Conservation (phyloP, 805 yeast species). For the Candida coleopterorum region DNA sequence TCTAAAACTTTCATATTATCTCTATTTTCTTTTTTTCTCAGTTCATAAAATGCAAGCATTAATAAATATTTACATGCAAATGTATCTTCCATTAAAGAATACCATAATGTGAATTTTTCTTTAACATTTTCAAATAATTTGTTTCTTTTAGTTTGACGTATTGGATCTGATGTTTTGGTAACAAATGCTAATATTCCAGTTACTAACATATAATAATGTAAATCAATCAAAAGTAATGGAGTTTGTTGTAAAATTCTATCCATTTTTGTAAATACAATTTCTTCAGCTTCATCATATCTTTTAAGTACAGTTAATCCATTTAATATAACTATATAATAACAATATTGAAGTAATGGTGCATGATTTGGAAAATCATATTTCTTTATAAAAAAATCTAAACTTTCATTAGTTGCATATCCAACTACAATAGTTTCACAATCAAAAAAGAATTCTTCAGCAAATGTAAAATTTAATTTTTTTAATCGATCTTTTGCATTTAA, state of each 20-base stretch:
- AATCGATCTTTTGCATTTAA: background rate
- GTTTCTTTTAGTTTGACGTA: constrained; percentile 12
- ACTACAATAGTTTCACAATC: constrained; percentile 1
- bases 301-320: constrained; percentile 8
- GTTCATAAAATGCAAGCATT: constrained; percentile 26
- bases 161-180: background rate
- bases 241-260: constrained; percentile 18
- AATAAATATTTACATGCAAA: constrained; percentile 35
- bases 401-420: background rate
- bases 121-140: constrained; percentile 17
- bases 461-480: background rate
- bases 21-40: constrained; percentile 10
- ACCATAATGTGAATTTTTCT: constrained; percentile 28
- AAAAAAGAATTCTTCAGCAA: constrained; percentile 1
- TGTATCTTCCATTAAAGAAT: constrained; percentile 28
- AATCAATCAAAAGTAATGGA: constrained; percentile 19
- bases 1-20: constrained; percentile 39
- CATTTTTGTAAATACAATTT: constrained; percentile 11
- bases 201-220: constrained; percentile 14
- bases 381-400: background rate
- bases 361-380: constrained; percentile 3
- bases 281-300: constrained; percentile 15
- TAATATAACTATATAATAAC: constrained; percentile 4
- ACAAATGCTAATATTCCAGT: constrained; percentile 1
- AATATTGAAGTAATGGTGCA: constrained; percentile 5